Percentiles rank a stretch among this genome's conserved stretches.
These are phyloP conservation scores for Diplodia sapinea DNA, from an alignment of 2,329 filamentous ascomycete species.

Conservation along the genomic window DNA sequence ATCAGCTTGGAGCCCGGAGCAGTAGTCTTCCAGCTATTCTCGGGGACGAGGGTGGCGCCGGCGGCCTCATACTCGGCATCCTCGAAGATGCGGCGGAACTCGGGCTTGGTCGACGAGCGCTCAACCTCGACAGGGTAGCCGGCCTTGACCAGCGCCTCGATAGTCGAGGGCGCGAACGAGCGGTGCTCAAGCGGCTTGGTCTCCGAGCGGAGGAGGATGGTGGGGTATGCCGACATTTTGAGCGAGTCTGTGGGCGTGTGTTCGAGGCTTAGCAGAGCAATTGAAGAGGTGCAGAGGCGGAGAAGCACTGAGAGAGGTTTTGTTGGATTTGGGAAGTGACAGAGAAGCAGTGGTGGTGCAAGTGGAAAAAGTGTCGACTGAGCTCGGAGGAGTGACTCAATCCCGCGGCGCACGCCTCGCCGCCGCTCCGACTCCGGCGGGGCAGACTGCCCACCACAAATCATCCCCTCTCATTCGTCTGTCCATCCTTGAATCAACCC, in stretches of 20 bases:
- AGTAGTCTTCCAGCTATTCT: constrained; percentile 47
- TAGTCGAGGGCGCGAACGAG: constrained; percentile 49
- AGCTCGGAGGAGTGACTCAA: constrained; percentile 27
- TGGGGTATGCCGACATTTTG: constrained; percentile 41
- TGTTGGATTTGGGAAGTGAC: not conserved
- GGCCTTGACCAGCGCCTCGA: constrained; percentile 49
- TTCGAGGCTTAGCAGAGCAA: not conserved
- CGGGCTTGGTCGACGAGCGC: constrained; percentile 46
- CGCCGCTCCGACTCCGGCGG: constrained; percentile 18
- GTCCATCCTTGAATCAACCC: not conserved
- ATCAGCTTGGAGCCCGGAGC: constrained; percentile 48
- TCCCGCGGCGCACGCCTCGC: constrained; percentile 4
- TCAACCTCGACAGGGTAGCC: constrained; percentile 51
- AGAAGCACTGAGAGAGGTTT: not conserved
- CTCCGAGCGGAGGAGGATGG: constrained; percentile 51
- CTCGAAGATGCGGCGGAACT: constrained; percentile 50
- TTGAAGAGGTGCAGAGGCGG: not conserved
- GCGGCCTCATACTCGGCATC: constrained; percentile 49
- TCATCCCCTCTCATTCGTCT: not conserved
- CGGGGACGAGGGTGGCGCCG: constrained; percentile 47
- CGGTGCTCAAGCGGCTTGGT: constrained; percentile 50
- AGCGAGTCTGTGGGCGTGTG: not conserved
- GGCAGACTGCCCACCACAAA: constrained; percentile 15
- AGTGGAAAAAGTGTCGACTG: constrained; percentile 25
- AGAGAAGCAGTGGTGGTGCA: not conserved